Base-by-base conservation (phyloP, 2,329 filamentous ascomycete genomes). In the Fusarium duplospermum region DNA sequence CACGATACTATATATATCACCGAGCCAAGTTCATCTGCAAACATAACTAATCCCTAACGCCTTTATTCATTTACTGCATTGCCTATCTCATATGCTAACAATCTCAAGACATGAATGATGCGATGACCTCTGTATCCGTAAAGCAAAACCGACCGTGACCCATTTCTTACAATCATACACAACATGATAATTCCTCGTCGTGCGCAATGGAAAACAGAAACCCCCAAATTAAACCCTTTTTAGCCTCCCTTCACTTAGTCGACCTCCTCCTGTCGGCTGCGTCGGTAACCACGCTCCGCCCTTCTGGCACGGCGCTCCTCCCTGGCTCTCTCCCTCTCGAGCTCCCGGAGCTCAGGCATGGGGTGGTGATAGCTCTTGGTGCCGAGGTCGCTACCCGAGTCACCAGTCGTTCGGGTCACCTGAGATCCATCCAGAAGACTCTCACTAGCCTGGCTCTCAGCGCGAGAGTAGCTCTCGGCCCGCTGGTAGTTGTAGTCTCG, bases 321-420 rank as follows among this genome's bases (percentile, higher is more conserved):
- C 52, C 82, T 74, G 33, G 80, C 77, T 27, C 81, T 72, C 73
- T 81, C 79, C 74, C 76, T 78, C 71, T 78, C 73, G 69, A 81
- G 69, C 77, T 82, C 81, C 75, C 69, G 83, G 73, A 89, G 78
- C 72, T 89, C 88, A 3, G 89, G 89, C 79, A 89, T 88, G 40
- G 86, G 81, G 74, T 90, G 88, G 73, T 84, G 84, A 77, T 91
- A 90, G 40, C 87, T 86, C 84, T 90, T 90, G 74, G 88, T 90
- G 33, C 89, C 89, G 10, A 87, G 74, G 3, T 90, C 88, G 78
- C 86, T 87, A 52, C 81, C 78, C 10, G 56, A 29, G 80, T 80
- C 67, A 78, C 80, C 66, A 4, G 85, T 84, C 77, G 85, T 86
- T 65, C 83, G 81, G 18, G 71, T 69, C 62, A 75, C 50, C 42